These are phyloP conservation scores for Kwoniella heveanensis DNA, from an alignment of 768 basidiomycete genomes.

Conservation along the genomic window DNA sequence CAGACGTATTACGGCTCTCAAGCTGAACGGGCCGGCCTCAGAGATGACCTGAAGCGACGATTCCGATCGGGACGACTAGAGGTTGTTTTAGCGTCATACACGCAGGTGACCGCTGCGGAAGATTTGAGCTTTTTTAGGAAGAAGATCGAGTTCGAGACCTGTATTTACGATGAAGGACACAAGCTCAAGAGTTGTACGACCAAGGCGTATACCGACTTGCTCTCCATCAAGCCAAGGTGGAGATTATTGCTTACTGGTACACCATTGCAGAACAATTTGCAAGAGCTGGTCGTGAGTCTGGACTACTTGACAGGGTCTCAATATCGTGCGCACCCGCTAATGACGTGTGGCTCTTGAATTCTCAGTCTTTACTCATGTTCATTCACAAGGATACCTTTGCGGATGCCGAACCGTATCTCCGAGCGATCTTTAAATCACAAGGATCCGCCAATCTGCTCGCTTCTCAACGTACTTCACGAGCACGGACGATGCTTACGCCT, in stretches of 20 bases:
- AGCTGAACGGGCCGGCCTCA: slow-evolving; percentile 73
- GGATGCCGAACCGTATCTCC: slow-evolving; percentile 71
- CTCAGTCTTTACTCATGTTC: slow-evolving; percentile 93
- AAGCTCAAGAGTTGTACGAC: slow-evolving; percentile 96
- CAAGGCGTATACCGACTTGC: slow-evolving; percentile 86
- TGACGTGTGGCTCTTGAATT: background rate
- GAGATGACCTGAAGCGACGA: slow-evolving; percentile 69
- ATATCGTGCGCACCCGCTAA: no score
- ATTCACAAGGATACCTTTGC: slow-evolving; percentile 90
- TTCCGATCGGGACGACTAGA: slow-evolving; percentile 72
- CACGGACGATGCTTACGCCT: slow-evolving; percentile 99
- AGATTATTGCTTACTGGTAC: slow-evolving; percentile 91
- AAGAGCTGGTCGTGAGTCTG: slow-evolving; percentile 59
- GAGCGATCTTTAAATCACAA: slow-evolving; percentile 90
- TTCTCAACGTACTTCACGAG: slow-evolving; percentile 87
- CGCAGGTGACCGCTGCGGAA: slow-evolving; percentile 79
- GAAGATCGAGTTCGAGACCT: slow-evolving; percentile 85
- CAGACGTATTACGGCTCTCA: slow-evolving; percentile 94
- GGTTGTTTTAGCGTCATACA: slow-evolving; percentile 94
- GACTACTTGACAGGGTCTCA: no score
- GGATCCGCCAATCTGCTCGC: slow-evolving; percentile 89
- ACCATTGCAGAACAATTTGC: slow-evolving; percentile 69
- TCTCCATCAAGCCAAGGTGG: slow-evolving; percentile 86
- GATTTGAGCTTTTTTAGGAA: slow-evolving; percentile 89
- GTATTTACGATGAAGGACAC: slow-evolving; percentile 96